Percentiles rank a stretch among this genome's conserved stretches.
Conservation (phyloP, 306 rosid species). For the Gastrolobium bilobum region DNA sequence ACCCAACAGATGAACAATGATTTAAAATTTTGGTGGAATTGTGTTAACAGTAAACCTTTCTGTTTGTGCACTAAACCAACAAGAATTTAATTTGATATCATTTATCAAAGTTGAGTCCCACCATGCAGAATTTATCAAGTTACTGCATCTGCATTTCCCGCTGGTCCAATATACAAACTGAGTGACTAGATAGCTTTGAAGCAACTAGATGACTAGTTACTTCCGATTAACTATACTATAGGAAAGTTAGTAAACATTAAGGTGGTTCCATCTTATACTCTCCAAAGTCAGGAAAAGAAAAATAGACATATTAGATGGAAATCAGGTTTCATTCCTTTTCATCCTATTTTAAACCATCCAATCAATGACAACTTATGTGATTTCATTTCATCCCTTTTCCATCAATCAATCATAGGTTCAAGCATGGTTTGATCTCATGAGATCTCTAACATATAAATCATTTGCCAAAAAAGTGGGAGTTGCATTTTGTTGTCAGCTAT, state of each 20-base stretch:
- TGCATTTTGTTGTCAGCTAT: background rate
- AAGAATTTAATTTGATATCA: background rate
- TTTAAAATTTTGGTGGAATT: background rate
- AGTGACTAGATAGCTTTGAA: background rate
- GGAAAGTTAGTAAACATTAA: background rate
- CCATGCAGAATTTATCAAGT: slow-evolving; percentile 3
- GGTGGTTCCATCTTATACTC: too few relatives aligned
- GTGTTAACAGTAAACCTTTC: background rate
- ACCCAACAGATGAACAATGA: background rate
- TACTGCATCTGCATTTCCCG: background rate
- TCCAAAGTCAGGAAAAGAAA: too few relatives aligned
- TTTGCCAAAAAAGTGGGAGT: background rate
- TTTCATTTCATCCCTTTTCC: too few relatives aligned
- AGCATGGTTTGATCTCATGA: slow-evolving; percentile 21
- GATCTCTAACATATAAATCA: background rate
- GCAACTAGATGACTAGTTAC: background rate
- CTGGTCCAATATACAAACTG: background rate
- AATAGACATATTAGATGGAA: too few relatives aligned
- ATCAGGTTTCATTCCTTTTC: too few relatives aligned
- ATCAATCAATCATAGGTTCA: background rate
- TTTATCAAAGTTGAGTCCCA: slow-evolving; percentile 8
- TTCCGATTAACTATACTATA: background rate
- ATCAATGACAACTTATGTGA: too few relatives aligned
- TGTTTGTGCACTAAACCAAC: background rate
- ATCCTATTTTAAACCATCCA: too few relatives aligned